Base-by-base conservation (phyloP, 1,284 basidiomycete species). In the Ganoderma multipileum region DNA sequence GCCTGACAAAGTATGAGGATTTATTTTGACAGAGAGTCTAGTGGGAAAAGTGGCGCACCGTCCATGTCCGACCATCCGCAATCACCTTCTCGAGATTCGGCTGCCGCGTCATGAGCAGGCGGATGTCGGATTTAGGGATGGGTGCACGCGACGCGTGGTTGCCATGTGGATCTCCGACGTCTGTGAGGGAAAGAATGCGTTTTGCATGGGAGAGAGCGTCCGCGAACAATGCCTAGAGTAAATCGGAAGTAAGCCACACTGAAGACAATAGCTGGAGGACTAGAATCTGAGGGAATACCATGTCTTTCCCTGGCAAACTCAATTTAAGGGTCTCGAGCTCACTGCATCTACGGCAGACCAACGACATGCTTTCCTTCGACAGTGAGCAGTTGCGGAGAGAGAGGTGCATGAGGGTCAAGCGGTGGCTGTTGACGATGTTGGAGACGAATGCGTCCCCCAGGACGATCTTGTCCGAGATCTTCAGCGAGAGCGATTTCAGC, bases 41-140 rank as follows among this genome's bases (percentile, higher is more conserved):
- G 38, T 16, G 42, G 30, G 39, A 20, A 23, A 20, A 38, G 26
- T 18, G 39, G 75, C 80, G 63, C 72, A 91, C 91, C 73, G 81
- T 87, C 90, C 90, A 92, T 11, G 86, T 76, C 47, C 89, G 81
- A 54, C 82, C 83, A 68, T 85, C 86, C 36, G 84, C 86, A 39
- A 90, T 77, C 50, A 92, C 80, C 67, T 80, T 85, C 61, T 77
- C 76, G 66, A 90, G 76, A 39, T 71, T 81, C 14, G 78, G 80
- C 18, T 84, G 82, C 4, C 68, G 68, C 28, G 74, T 72, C 82
- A 89, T 85, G 67, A 91, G 74, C 38, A 76, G 67, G 18, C 77
- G 77, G 8, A 86, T 84, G 60, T 83, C 82, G 18, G 83, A 81
- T 39, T 79, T 80, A 50, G 76, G 81, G 38, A 90, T 58, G n/a